Evolutionary conservation across 2,329 filamentous ascomycete genomes (phyloP).

Genomic region (Drechslerella dactyloides): DNA sequence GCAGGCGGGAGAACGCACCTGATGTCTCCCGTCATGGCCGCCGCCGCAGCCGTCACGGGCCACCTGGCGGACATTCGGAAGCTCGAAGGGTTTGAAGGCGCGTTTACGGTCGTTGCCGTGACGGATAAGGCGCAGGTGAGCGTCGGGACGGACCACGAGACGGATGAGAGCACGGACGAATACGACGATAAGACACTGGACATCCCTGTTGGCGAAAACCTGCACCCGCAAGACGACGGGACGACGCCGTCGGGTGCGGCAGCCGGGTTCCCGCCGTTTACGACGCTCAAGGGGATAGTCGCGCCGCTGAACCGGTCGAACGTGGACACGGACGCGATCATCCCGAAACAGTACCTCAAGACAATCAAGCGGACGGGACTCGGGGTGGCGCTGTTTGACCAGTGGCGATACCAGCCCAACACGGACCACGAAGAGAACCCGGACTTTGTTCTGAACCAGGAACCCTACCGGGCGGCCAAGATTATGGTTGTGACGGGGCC

Average conservation of each 20-base stretch:
- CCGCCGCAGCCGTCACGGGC: constrained; percentile 84
- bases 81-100: constrained; percentile 66
- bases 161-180: constrained; percentile 63
- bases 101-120: constrained; percentile 61
- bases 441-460: constrained; percentile 87
- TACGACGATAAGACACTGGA: constrained; percentile 71
- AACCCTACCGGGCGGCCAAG: constrained; percentile 81
- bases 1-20: constrained; percentile 89
- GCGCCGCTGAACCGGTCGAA: constrained; percentile 87
- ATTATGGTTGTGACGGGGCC: constrained; percentile 88
- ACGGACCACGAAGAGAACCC: constrained; percentile 70
- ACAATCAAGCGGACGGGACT: constrained; percentile 98
- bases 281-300: constrained; percentile 80
- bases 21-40: constrained; percentile 97
- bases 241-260: constrained; percentile 56
- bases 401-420: constrained; percentile 76
- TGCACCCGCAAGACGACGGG: constrained; percentile 29
- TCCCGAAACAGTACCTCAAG: constrained; percentile 98
- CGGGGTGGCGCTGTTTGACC: constrained; percentile 83
- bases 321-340: constrained; percentile 98
- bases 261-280: constrained; percentile 81
- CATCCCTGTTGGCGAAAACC: constrained; percentile 58
- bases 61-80: constrained; percentile 92
- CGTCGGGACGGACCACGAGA: constrained; percentile 66
- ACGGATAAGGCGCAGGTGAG: constrained; percentile 65